These are phyloP conservation scores for Pestalotiopsis sp. DNA, from an alignment of 2,329 filamentous ascomycete species.

Conservation along the genomic window DNA sequence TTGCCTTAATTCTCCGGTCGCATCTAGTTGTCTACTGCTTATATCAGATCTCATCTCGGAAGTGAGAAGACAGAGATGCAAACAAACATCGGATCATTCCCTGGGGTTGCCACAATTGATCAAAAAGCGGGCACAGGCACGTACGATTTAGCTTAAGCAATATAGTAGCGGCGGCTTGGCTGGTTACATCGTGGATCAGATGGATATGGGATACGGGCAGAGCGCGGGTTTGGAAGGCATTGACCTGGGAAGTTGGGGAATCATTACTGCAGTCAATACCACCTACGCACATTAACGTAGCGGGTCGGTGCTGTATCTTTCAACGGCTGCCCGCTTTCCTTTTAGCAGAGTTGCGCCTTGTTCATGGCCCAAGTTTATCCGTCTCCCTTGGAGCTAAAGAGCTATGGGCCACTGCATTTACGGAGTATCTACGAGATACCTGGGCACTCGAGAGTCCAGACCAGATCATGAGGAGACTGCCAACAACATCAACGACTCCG, in stretches of 20 bases:
- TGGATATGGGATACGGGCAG: neutral
- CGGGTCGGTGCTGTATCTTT: slow-evolving; percentile 1
- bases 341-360: neutral
- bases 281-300: neutral
- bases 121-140: neutral
- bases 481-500: neutral
- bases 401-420: neutral
- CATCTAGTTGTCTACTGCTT: neutral
- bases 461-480: neutral
- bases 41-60: neutral
- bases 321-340: neutral
- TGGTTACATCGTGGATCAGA: neutral
- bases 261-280: too few relatives aligned
- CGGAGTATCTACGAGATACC: neutral
- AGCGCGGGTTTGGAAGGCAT: neutral
- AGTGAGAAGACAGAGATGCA: neutral
- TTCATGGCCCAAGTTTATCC: neutral
- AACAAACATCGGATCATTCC: neutral
- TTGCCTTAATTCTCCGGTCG: neutral
- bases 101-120: neutral
- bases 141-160: neutral
- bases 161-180: neutral
- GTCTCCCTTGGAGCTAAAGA: neutral
- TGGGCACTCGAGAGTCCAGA: neutral
- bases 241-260: neutral